These are phyloP conservation scores for Phoenix roebelenii DNA, from an alignment of 176 grass and related monocot genomes.

Conservation along the genomic window DNA sequence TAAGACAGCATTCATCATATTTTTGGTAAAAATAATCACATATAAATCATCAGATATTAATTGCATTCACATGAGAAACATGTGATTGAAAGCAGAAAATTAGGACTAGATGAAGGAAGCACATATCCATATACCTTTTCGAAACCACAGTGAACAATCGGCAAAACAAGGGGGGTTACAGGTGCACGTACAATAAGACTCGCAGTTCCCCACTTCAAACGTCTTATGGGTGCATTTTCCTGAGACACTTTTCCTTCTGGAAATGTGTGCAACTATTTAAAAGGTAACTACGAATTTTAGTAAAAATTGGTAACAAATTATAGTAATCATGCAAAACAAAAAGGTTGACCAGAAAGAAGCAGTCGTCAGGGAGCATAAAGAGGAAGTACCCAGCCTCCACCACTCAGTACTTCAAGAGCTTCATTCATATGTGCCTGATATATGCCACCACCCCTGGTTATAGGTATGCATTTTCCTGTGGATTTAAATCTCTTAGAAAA, in stretches of 20 bases:
- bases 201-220: slow-evolving; percentile 89
- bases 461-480: slow-evolving; percentile 85
- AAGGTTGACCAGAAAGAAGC: neutral
- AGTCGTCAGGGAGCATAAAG: neutral
- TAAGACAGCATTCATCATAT: no score
- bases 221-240: slow-evolving; percentile 49
- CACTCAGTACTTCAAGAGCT: slow-evolving; percentile 67
- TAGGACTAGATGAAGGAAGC: neutral
- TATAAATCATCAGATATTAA: no score
- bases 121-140: slow-evolving; percentile 56
- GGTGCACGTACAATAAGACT: slow-evolving; percentile 86
- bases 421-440: slow-evolving; percentile 95
- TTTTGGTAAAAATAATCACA: no score
- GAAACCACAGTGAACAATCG: slow-evolving; percentile 86
- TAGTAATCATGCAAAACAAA: neutral
- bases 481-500: slow-evolving; percentile 8
- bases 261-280: slow-evolving; percentile 90
- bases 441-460: slow-evolving; percentile 80
- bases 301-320: no score
- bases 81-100: no score
- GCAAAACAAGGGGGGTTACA: slow-evolving; percentile 68
- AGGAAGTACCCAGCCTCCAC: slow-evolving; percentile 57
- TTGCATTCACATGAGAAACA: no score
- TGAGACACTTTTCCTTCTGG: slow-evolving; percentile 97
- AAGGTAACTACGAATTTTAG: slow-evolving; percentile 23